Conservation (phyloP, 2,329 filamentous ascomycete species). For the Hypoxylon sp. region DNA sequence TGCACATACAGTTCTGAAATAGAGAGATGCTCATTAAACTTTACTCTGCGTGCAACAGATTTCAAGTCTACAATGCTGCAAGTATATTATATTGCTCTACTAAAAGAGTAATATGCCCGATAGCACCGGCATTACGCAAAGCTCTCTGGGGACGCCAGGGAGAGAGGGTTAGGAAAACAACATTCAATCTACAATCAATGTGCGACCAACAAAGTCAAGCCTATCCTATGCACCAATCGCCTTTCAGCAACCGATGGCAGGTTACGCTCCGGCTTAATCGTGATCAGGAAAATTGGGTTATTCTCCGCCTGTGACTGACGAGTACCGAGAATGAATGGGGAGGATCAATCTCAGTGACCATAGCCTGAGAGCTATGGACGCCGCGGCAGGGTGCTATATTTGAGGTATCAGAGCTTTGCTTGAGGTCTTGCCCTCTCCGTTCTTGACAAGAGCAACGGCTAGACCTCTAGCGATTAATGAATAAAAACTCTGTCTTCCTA, state of each 20-base stretch:
- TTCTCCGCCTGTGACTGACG: slow-evolving; percentile 82
- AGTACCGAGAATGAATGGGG: slow-evolving; percentile 82
- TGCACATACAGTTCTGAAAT: slow-evolving; percentile 94
- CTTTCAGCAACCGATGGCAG: slow-evolving; percentile 85
- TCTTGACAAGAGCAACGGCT: neutral
- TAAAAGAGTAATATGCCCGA: neutral
- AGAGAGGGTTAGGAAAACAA: neutral
- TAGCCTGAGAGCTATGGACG: slow-evolving; percentile 62
- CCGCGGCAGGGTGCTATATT: slow-evolving; percentile 59
- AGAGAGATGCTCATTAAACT: slow-evolving; percentile 51
- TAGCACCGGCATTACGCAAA: neutral
- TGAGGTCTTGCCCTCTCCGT: neutral
- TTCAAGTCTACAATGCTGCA: neutral
- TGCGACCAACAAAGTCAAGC: slow-evolving; percentile 97
- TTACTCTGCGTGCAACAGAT: neutral
- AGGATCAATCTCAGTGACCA: slow-evolving; percentile 71
- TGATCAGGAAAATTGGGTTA: slow-evolving; percentile 68
- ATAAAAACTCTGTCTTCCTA: neutral
- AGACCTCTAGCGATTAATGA: neutral
- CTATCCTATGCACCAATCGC: slow-evolving; percentile 84
- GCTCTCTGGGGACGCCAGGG: neutral
- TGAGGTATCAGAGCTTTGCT: neutral
- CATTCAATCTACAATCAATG: slow-evolving; percentile 58
- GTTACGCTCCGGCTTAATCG: slow-evolving; percentile 99
- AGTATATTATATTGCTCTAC: neutral